Conservation (phyloP, 2,329 filamentous ascomycete species). For the Ophiosphaerella narmari region DNA sequence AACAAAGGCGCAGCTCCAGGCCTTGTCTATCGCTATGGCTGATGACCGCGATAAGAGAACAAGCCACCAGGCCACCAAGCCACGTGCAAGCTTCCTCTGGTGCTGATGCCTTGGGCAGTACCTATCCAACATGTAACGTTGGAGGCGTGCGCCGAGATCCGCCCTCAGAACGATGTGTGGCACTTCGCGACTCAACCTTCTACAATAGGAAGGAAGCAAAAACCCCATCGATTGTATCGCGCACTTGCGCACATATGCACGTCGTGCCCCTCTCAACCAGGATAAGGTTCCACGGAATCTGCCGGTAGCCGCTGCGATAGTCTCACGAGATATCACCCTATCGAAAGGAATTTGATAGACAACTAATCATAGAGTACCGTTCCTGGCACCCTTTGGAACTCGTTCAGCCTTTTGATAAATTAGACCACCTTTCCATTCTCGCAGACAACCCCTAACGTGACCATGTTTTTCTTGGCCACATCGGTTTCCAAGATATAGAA, state of each 20-base stretch:
- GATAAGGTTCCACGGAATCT: background rate
- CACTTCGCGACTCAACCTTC: background rate
- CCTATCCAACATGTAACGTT: background rate
- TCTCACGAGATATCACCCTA: too few species aligned
- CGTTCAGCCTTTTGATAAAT: too few species aligned
- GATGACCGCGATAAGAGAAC: background rate
- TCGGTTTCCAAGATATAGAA: too few species aligned
- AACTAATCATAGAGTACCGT: too few species aligned
- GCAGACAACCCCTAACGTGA: background rate
- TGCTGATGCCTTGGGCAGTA: background rate
- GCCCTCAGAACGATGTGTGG: background rate
- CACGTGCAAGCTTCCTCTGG: background rate
- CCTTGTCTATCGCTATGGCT: background rate
- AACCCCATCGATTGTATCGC: conserved; percentile 7
- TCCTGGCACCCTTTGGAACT: too few species aligned
- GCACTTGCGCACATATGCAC: conserved; percentile 14
- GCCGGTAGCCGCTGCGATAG: too few species aligned
- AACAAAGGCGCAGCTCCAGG: conserved; percentile 15
- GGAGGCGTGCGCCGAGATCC: background rate
- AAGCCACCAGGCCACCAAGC: background rate
- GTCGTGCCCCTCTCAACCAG: background rate
- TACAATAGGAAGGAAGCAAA: conserved; percentile 2
- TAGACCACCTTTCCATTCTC: too few species aligned
- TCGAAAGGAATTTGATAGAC: too few species aligned
- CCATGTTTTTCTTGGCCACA: too few species aligned